phyloP scores from a whole-genome alignment of 2,329 filamentous ascomycete species.

The Ophiostoma piceae region DNA sequence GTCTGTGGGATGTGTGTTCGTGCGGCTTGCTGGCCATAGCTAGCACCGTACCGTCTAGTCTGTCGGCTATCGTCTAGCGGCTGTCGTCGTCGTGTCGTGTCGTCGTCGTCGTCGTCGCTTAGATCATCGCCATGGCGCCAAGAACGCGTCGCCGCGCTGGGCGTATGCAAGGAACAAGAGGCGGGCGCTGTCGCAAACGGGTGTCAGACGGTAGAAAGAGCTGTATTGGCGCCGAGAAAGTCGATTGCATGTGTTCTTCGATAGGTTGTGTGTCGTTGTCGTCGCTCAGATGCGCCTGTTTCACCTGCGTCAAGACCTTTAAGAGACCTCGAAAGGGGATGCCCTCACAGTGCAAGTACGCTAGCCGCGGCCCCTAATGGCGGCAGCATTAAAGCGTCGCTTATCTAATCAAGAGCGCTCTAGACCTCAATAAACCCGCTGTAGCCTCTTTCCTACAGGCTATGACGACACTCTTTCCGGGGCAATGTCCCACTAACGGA shows the following conservation, averaged over 20 bases:
- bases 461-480: conserved; percentile 12
- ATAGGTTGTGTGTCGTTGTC: neutral
- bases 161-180: conserved; percentile 7
- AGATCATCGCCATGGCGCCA: conserved; percentile 2
- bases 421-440: neutral
- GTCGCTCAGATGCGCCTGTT: neutral
- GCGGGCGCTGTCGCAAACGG: neutral
- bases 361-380: neutral
- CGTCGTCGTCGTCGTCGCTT: conserved; percentile 13
- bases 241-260: neutral
- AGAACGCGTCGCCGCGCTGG: conserved; percentile 10
- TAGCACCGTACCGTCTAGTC: neutral
- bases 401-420: conserved; percentile 7
- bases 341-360: neutral
- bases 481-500: conserved; percentile 6
- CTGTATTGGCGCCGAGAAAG: neutral
- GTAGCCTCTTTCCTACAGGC: neutral
- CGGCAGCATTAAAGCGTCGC: neutral
- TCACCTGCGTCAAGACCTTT: neutral
- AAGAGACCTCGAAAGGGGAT: conserved; percentile 7
- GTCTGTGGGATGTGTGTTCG: conserved; percentile 12
- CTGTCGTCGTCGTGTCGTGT: neutral
- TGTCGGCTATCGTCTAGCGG: neutral
- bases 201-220: neutral
- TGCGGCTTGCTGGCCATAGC: conserved; percentile 2